Conservation (phyloP, 768 basidiomycete genomes). For the Neoboletus magnificus region DNA sequence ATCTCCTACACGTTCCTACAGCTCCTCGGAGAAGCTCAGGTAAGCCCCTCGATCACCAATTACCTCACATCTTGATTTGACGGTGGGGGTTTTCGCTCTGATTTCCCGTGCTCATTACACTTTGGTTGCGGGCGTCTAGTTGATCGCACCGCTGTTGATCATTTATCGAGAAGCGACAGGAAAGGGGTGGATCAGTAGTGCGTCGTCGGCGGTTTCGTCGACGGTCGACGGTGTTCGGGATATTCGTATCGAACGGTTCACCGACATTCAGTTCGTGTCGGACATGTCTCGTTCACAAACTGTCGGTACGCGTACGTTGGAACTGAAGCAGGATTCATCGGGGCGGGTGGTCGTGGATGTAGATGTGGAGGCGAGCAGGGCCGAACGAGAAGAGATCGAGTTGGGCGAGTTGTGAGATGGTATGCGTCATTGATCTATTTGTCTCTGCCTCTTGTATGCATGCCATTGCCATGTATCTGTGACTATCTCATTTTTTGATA, state of each 20-base stretch:
- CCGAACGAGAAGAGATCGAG: slow-evolving; percentile 46
- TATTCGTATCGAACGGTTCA: slow-evolving; percentile 16
- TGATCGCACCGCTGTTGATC: slow-evolving; percentile 38
- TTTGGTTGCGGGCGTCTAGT: slow-evolving; percentile 18
- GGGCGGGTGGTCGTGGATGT: background rate
- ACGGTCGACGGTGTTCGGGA: background rate
- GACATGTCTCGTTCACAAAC: slow-evolving; percentile 2
- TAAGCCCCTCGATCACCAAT: slow-evolving; percentile 5
- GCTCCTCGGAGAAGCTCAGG: slow-evolving; percentile 34
- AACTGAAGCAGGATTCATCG: slow-evolving; percentile 9
- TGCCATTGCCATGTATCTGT: background rate
- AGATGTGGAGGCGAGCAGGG: slow-evolving; percentile 51
- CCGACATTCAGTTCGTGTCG: slow-evolving; percentile 25
- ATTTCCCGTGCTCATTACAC: slow-evolving; percentile 1
- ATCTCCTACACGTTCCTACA: slow-evolving; percentile 36
- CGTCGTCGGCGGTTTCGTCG: slow-evolving; percentile 1
- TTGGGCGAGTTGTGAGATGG: background rate
- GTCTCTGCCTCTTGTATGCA: background rate
- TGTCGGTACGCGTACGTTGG: background rate
- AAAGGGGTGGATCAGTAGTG: slow-evolving; percentile 32
- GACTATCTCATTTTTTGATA: background rate
- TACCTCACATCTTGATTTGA: background rate
- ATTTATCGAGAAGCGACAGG: slow-evolving; percentile 38
- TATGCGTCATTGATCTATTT: background rate
- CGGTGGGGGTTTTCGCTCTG: background rate